Base-by-base conservation (phyloP, 129 eudicot genomes). In the Chrysanthemum seticuspe region DNA sequence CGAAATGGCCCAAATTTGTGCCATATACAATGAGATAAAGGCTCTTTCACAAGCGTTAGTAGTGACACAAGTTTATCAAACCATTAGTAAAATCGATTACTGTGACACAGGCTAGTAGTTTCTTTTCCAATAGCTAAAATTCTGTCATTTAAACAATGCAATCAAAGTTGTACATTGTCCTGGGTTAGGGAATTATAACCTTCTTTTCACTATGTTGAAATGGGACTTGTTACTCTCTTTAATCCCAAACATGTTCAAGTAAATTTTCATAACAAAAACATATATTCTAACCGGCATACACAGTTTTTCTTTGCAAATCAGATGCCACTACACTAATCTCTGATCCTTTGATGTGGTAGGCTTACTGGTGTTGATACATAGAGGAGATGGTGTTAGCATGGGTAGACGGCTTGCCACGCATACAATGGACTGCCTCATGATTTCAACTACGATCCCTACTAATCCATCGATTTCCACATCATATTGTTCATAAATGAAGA, bases 401-500 rank as follows among this genome's bases (percentile, higher is more conserved):
- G 91, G 91, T 52, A 89, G 61, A 65, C 62, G 75, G 59, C 74
- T 78, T 23, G 81, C 60, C 70, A 85, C 23, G 54, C 53, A 70
- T 23, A 67, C 52, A 48, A 70, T 5, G n/a, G 55, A 67, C 25
- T 78, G 79, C 74, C 78, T 81, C 45, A 71, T 73, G 62, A 66
- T 56, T 63, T 68, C 87, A 58, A 10, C 45, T 18, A 73, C 15
- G 64, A 78, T 51, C 76, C 67, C 69, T 52, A 71, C 74, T 40
- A 83, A 34, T 45, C 84, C 86, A 65, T 92, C 95, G 18, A 92
- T 78, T 77, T 89, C 89, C 40, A 73, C 90, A 75, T 92, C 92
- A 13, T 89, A 87, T 82, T 92, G 98, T 74, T 92, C 96, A 55
- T 89, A 92, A 27, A 92, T 80, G 52, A 83, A 85, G 75, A 88